Conservation (phyloP, 2,329 filamentous ascomycete genomes). For the Paraphaeosphaeria sporulosa region DNA sequence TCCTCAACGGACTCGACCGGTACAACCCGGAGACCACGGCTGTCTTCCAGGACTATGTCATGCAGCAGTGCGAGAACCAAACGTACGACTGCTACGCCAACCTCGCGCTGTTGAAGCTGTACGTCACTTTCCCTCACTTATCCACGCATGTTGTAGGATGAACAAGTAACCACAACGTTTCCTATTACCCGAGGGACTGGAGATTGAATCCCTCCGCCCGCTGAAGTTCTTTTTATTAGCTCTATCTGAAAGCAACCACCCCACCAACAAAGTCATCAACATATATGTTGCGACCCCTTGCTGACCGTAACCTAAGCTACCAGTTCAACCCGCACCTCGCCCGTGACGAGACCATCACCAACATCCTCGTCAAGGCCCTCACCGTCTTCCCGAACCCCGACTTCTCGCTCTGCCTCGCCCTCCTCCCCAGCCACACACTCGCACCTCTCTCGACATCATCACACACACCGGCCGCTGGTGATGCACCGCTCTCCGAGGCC, state of each 20-base stretch:
- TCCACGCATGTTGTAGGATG: conserved; percentile 66
- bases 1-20: conserved; percentile 95
- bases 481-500: conserved; percentile 80
- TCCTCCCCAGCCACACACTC: conserved; percentile 85
- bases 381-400: conserved; percentile 96
- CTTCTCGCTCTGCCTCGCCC: conserved; percentile 91
- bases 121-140: conserved; percentile 57
- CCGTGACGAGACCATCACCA: conserved; percentile 96
- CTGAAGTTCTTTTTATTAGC: conserved; percentile 78
- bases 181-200: conserved; percentile 90
- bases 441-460: conserved; percentile 62
- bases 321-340: conserved; percentile 99
- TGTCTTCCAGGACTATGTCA: conserved; percentile 92
- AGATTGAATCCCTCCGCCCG: conserved; percentile 64
- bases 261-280: conserved; percentile 2
- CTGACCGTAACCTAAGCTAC: conserved; percentile 68
- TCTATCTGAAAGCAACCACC: conserved; percentile 69
- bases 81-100: conserved; percentile 97
- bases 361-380: conserved; percentile 97
- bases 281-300: conserved; percentile 5
- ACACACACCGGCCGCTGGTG: conserved; percentile 64
- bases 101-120: conserved; percentile 95
- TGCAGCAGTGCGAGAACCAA: conserved; percentile 92
- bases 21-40: conserved; percentile 98
- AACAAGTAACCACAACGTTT: conserved; percentile 82